Base-by-base conservation (phyloP, 768 basidiomycete species). In the Coprinopsis sp. region DNA sequence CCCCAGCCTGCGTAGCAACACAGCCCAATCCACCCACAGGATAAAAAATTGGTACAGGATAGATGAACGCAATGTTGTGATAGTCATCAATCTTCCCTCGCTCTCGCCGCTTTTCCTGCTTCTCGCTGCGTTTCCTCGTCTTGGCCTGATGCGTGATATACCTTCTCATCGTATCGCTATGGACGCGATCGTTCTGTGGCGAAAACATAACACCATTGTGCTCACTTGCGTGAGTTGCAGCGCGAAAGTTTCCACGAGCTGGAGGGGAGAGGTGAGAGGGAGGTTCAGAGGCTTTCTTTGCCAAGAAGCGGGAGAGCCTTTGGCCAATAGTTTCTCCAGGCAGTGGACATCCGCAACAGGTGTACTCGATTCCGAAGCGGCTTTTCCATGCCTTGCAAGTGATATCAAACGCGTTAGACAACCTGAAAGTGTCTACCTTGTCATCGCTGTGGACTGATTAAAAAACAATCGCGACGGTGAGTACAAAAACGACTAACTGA, bases 271-370 rank as follows among this genome's bases (percentile, higher is more conserved):
- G 45, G n/a, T 46, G 34, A 4, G 45, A 37, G 10, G 34, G 34
- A 12, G 45, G n/a, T 10, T 6, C 16, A 7, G 41, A 24, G 12
- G 44, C 21, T 39, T 8, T 39, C 8, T 39, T 34, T 5, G 22
- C 34, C 3, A 36, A 29, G 44, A 36, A 36, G 14, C 41, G 41
- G 6, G 41, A 43, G 12, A 43, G 27, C 7, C 27, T 24, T 18
- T 44, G 66, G 2, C 68, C 64, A 6, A 77, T 65, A 3, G 64
- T 70, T 24, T 70, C 68, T 6, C 73, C 75, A 0, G 74, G 73
- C 4, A 69, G 58, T 0, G 77, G 71, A 54, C 83, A 84, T 2
- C 82, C 82, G 48, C 83, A 85, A 50, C 77, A 70, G 39, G 66
- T 73, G 60, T 85, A 85, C 1, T 70, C 63, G 8, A 73, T 61